phyloP scores from a whole-genome alignment of 306 rosid species.

The Vicia faba region DNA sequence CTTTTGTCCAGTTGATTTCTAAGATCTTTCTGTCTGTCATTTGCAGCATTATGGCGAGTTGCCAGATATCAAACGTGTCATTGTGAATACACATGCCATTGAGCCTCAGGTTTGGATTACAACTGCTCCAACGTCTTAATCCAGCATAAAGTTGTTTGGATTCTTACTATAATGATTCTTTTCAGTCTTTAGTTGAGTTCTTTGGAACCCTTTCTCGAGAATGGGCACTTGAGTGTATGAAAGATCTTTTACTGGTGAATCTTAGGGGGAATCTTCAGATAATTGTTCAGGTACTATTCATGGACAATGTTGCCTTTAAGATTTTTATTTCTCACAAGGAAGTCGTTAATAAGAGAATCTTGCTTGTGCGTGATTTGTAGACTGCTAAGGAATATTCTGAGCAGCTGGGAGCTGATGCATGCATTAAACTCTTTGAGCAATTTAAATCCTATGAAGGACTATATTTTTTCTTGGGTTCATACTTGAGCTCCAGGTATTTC shows the following conservation, averaged over 20 bases:
- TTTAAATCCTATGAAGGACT: constrained; percentile 95
- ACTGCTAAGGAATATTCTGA: constrained; percentile 95
- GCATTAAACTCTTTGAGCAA: constrained; percentile 91
- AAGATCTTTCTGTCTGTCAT: constrained; percentile 27
- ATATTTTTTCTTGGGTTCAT: constrained; percentile 91
- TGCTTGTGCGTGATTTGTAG: constrained; percentile 46
- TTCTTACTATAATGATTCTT: constrained; percentile 36
- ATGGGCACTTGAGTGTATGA: constrained; percentile 99
- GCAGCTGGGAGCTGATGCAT: constrained; percentile 90
- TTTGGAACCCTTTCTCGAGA: constrained; percentile 93
- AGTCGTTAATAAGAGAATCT: constrained; percentile 25
- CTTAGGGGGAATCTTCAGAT: constrained; percentile 97
- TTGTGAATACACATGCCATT: constrained; percentile 93
- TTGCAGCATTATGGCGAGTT: constrained; percentile 81
- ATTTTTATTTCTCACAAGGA: not conserved
- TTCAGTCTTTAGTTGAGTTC: constrained; percentile 88
- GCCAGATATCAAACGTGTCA: constrained; percentile 83
- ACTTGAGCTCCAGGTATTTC: constrained; percentile 83
- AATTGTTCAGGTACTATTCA: constrained; percentile 74
- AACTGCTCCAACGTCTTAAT: constrained; percentile 18
- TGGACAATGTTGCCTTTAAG: not conserved
- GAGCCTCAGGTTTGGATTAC: constrained; percentile 82
- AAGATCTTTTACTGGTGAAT: constrained; percentile 92
- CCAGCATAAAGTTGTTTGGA: not conserved
- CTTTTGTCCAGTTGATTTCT: constrained; percentile 18